A percentile compares a stretch with the other conserved stretches of the same genome.
These are phyloP conservation scores for Schizochytrium sp. DNA, from an alignment of 108 stramenopile species.

Conservation along the genomic window DNA sequence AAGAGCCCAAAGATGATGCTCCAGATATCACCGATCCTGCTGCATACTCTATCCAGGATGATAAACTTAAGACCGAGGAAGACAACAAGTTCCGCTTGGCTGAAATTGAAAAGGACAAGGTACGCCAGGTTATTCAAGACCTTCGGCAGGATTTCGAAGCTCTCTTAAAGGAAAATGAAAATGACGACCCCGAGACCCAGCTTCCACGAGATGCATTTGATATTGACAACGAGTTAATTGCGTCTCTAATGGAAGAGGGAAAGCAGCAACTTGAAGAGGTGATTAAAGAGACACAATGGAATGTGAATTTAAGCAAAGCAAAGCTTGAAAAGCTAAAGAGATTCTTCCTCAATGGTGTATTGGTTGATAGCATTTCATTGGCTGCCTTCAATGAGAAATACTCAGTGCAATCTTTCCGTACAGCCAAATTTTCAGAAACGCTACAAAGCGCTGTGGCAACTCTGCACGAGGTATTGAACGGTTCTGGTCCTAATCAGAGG, in stretches of 20 bases:
- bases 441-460: constrained; percentile 11
- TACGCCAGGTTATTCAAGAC: constrained; percentile 67
- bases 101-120: constrained; percentile 74
- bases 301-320: constrained; percentile 65
- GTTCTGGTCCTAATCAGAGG: background rate
- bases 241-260: constrained; percentile 65
- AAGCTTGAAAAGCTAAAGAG: constrained; percentile 68
- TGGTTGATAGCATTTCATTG: constrained; percentile 60
- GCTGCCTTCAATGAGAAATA: background rate
- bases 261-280: constrained; percentile 75
- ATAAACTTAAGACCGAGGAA: constrained; percentile 74
- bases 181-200: constrained; percentile 68
- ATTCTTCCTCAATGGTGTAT: background rate
- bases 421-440: background rate
- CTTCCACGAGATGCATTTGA: constrained; percentile 68
- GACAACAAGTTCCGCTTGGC: constrained; percentile 70
- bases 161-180: constrained; percentile 66
- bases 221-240: constrained; percentile 72
- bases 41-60: constrained; percentile 78
- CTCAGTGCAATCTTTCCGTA: constrained; percentile 11
- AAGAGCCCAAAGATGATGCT: background rate
- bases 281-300: constrained; percentile 70
- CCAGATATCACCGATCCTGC: constrained; percentile 65
- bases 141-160: constrained; percentile 65
- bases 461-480: constrained; percentile 49